Evolutionary conservation across 2,329 filamentous ascomycete species (phyloP).

Genomic region (Phaeosphaeria sp.): DNA sequence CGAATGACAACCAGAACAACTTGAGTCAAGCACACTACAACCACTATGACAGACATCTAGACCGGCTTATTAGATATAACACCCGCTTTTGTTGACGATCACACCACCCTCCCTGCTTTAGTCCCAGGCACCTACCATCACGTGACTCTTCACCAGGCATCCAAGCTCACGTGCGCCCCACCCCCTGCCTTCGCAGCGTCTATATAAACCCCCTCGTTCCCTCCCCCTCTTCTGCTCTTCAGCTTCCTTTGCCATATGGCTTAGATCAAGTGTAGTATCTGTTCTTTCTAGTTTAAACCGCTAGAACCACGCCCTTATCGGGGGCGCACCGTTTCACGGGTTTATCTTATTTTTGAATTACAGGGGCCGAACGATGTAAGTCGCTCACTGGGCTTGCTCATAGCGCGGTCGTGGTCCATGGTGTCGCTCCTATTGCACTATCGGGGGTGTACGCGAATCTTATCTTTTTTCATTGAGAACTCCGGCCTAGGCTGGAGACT

Average conservation of each 20-base stretch:
- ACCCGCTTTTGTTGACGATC: not conserved
- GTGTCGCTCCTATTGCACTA: constrained; percentile 81
- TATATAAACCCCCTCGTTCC: constrained; percentile 19
- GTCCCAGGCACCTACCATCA: not conserved
- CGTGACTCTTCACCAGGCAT: not conserved
- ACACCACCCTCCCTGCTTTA: not conserved
- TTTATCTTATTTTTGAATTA: constrained; percentile 74
- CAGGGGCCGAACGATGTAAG: not conserved
- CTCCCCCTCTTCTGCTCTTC: constrained; percentile 41
- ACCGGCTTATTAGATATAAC: not conserved
- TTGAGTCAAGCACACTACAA: not conserved
- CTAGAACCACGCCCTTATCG: constrained; percentile 91
- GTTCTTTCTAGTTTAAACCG: not conserved
- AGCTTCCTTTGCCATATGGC: constrained; percentile 20
- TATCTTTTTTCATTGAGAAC: constrained; percentile 27
- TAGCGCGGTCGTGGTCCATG: constrained; percentile 55
- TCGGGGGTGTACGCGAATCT: constrained; percentile 72
- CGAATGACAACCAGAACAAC: not conserved
- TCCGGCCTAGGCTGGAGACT: not conserved
- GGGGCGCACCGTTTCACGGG: constrained; percentile 85
- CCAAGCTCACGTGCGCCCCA: not conserved
- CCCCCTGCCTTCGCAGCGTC: not conserved
- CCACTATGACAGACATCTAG: not conserved
- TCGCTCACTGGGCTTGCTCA: constrained; percentile 75
- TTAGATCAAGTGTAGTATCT: constrained; percentile 5